Percentiles rank a stretch among this genome's conserved stretches.
Conservation (phyloP, 805 yeast genomes). For the Metschnikowia baotianmanensis region DNA sequence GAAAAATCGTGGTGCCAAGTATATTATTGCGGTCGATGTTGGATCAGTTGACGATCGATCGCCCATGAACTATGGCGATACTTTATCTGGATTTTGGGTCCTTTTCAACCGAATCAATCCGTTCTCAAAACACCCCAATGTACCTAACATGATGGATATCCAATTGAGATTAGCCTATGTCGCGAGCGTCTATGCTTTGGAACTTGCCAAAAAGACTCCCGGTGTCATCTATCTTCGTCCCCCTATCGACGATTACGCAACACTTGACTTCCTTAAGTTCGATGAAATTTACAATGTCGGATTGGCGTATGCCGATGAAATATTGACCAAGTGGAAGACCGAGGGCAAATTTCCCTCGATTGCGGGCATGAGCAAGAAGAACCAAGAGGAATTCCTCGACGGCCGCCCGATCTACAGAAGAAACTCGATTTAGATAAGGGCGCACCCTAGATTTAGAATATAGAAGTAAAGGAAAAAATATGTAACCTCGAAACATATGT, state of each 20-base stretch:
- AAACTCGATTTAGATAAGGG: slow-evolving; percentile 17
- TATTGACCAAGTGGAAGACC: slow-evolving; percentile 50
- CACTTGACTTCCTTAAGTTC: slow-evolving; percentile 88
- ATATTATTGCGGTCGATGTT: slow-evolving; percentile 90
- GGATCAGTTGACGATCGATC: slow-evolving; percentile 93
- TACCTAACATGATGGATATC: slow-evolving; percentile 93
- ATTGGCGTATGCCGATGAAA: slow-evolving; percentile 61
- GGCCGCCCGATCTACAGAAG: slow-evolving; percentile 14
- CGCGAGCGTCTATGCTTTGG: slow-evolving; percentile 90
- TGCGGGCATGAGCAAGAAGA: slow-evolving; percentile 42
- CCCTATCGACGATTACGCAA: slow-evolving; percentile 88
- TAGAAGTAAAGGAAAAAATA: too few species aligned
- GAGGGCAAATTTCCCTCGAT: slow-evolving; percentile 58
- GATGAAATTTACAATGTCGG: slow-evolving; percentile 88
- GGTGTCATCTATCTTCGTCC: slow-evolving; percentile 90
- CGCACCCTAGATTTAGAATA: neutral
- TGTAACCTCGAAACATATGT: too few species aligned
- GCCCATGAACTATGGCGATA: slow-evolving; percentile 88
- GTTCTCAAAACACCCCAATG: slow-evolving; percentile 79
- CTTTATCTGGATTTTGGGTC: slow-evolving; percentile 91
- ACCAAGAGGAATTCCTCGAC: slow-evolving; percentile 7
- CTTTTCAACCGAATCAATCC: slow-evolving; percentile 85
- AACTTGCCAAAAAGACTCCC: slow-evolving; percentile 76
- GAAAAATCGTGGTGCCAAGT: slow-evolving; percentile 83
- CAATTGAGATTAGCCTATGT: slow-evolving; percentile 93